These are phyloP conservation scores for Saitozyma sp. DNA, from an alignment of 768 basidiomycete species.

Conservation along the genomic window DNA sequence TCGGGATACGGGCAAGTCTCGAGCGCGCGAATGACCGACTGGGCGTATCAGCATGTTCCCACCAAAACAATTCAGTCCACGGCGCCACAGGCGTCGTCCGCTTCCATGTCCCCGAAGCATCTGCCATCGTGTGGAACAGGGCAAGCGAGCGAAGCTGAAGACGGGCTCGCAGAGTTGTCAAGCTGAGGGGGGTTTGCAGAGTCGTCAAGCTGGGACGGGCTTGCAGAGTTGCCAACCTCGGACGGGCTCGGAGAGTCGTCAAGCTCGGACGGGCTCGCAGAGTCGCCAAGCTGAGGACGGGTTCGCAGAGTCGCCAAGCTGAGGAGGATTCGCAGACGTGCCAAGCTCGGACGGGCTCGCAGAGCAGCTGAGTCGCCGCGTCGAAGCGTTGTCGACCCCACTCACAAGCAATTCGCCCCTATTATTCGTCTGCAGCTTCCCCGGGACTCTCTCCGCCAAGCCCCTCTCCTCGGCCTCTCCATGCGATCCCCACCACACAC, in stretches of 20 bases:
- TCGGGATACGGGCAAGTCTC: slow-evolving; percentile 65
- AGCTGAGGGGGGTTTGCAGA: too few species aligned
- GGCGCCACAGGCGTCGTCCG: too few species aligned
- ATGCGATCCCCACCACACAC: slow-evolving; percentile 79
- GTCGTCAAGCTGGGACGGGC: too few species aligned
- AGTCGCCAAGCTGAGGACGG: too few species aligned
- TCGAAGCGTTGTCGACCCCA: slow-evolving; percentile 16
- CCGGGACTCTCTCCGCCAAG: slow-evolving; percentile 62
- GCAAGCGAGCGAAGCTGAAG: too few species aligned
- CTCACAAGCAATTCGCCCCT: slow-evolving; percentile 80
- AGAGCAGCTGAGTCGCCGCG: slow-evolving; percentile 7
- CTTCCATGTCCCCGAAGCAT: too few species aligned
- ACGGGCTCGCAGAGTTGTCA: too few species aligned
- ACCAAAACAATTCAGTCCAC: too few species aligned
- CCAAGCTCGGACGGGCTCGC: too few species aligned
- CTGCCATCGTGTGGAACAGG: too few species aligned
- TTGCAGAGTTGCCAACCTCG: not conserved
- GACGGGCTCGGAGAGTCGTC: not conserved
- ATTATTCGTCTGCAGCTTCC: slow-evolving; percentile 52
- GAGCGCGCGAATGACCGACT: slow-evolving; percentile 82
- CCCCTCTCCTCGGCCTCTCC: slow-evolving; percentile 58
- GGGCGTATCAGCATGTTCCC: not conserved
- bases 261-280: not conserved
- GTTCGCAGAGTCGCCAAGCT: not conserved
- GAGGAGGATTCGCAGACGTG: too few species aligned